These are phyloP conservation scores for Amyloporia xantha DNA, from an alignment of 768 basidiomycete genomes.

Conservation along the genomic window DNA sequence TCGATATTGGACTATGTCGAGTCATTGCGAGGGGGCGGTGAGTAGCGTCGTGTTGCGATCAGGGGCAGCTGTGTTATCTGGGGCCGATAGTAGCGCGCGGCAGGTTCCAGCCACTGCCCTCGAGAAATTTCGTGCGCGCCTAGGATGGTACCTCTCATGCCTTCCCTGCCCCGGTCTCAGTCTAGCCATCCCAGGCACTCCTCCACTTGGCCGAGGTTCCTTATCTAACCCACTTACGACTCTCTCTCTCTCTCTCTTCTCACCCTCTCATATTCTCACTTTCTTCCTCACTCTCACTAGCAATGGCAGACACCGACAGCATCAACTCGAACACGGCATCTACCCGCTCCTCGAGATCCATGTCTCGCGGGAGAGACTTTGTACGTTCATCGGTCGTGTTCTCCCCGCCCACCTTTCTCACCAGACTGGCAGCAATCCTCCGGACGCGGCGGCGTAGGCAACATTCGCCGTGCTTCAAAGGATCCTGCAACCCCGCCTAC, in stretches of 20 bases:
- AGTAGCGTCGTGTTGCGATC: background rate
- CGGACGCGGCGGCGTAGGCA: conserved; percentile 84
- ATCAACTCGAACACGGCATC: background rate
- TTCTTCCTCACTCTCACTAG: background rate
- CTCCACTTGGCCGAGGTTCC: background rate
- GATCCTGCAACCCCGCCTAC: background rate
- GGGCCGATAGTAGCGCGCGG: background rate
- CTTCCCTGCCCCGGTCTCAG: background rate
- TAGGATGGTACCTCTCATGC: background rate
- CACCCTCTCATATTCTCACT: background rate
- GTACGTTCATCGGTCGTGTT: conserved; percentile 31
- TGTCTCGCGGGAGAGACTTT: conserved; percentile 56
- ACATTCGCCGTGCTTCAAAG: conserved; percentile 54
- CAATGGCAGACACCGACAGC: background rate
- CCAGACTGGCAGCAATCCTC: conserved; percentile 41
- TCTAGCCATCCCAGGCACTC: background rate
- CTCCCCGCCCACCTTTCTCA: background rate
- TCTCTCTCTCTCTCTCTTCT: background rate
- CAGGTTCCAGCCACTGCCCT: background rate
- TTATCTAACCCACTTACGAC: background rate
- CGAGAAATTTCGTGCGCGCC: background rate
- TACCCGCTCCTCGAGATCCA: conserved; percentile 33
- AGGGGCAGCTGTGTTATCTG: too few species aligned
- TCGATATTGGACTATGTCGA: background rate
- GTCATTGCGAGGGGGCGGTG: background rate